Base-by-base conservation (phyloP, 1,284 basidiomycete genomes). In the Ceratobasidium sp. region DNA sequence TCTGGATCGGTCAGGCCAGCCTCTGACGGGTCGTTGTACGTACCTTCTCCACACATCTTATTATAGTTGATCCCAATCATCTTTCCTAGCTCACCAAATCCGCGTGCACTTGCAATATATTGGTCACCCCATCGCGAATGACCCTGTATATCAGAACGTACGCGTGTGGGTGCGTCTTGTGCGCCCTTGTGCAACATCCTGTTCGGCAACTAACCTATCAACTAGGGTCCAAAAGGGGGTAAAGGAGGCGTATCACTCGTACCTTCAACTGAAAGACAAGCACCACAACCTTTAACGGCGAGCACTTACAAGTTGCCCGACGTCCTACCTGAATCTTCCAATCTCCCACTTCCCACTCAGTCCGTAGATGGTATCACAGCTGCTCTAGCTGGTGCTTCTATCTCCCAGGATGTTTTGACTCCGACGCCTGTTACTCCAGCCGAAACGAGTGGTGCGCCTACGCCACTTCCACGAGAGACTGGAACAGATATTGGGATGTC, bases 61-160 rank as follows among this genome's bases (percentile, higher is more conserved):
- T 20, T 77, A 9, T 23, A 1, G n/a, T 52, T 50, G 74, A 17
- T 10, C n/a, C 42, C 52, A 48, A 15, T 4, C n/a, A 52, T 28
- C 28, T 23, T 23, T 15, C 77, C 15, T 81, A 94, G 96, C 96
- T 0, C 96, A 98, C 85, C 96, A 98, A 85, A 93, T 98, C 78
- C 91, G 97, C 62, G 97, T 99, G 0, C 98, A 99, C 83, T 89
- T 99, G 1, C 98, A 99, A 85, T 99, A 90, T 83, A 90, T 99
- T 65, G 98, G 98, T 0, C 87, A 95, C 83, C 94, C 98, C 0
- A 97, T 99, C 80, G 94, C 95, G 33, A 97, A 98, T 82, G 96
- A 97, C 82, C 93, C 95, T 1, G 89, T 97, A 0, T 97, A 97
- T 84, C 92, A 92, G 15, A 92, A 93, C 78, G 84, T 87, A 26